Evolutionary conservation across 2,329 filamentous ascomycete genomes (phyloP).

Genomic region (Trichoderma cornu-damae): DNA sequence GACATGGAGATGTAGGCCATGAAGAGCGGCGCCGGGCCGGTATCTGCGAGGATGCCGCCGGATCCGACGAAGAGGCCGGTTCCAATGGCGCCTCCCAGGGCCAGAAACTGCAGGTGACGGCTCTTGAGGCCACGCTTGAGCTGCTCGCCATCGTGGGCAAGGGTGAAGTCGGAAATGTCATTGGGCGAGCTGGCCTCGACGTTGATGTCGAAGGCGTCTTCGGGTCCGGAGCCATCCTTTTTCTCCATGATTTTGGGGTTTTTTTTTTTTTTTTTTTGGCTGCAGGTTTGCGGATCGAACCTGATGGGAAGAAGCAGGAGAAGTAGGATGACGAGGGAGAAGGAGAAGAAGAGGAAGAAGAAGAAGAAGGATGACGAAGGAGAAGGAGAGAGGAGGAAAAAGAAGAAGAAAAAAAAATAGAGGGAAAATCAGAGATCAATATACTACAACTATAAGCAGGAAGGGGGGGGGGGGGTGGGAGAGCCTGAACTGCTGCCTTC

Average conservation of each 20-base stretch:
- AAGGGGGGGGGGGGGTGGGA: neutral
- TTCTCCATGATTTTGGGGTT: constrained; percentile 23
- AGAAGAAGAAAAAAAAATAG: neutral
- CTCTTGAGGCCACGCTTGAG: constrained; percentile 54
- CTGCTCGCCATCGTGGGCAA: constrained; percentile 39
- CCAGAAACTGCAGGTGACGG: constrained; percentile 57
- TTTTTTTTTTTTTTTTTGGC: too few relatives aligned
- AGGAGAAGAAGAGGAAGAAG: neutral
- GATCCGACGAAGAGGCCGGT: constrained; percentile 61
- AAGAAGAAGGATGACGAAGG: neutral
- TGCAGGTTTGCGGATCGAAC: neutral
- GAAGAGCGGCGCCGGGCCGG: constrained; percentile 62
- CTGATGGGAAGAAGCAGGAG: neutral
- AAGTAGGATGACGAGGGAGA: neutral
- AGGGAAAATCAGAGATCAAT: neutral
- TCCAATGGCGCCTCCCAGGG: constrained; percentile 54
- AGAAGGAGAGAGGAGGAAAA: neutral
- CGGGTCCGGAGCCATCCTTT: constrained; percentile 14
- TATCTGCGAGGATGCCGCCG: constrained; percentile 49
- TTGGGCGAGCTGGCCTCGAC: constrained; percentile 25
- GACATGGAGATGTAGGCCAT: constrained; percentile 61
- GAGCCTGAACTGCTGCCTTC: neutral
- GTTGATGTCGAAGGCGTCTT: constrained; percentile 27
- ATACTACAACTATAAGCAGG: neutral
- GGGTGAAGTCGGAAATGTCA: constrained; percentile 31